These are phyloP conservation scores for Nigrospora osmanthi DNA, from an alignment of 2,329 filamentous ascomycete species.

Conservation along the genomic window DNA sequence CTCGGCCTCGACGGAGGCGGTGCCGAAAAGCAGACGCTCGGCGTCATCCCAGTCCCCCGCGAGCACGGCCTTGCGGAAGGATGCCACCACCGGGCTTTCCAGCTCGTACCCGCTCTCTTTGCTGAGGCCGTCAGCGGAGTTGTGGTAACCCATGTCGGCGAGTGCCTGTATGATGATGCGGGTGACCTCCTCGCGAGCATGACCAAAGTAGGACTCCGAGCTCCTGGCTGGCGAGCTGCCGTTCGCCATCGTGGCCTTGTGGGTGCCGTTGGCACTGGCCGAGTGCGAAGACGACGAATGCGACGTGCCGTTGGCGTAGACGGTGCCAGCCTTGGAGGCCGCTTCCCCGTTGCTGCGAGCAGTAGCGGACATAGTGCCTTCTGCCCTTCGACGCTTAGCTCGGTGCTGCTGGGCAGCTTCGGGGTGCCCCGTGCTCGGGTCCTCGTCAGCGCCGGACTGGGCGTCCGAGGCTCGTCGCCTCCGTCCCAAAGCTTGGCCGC, in stretches of 20 bases:
- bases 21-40: slow-evolving; percentile 67
- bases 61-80: slow-evolving; percentile 74
- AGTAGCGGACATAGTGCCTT: slow-evolving; percentile 56
- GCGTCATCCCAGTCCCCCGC: slow-evolving; percentile 76
- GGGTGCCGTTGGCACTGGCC: slow-evolving; percentile 36
- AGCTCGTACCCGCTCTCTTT: slow-evolving; percentile 81
- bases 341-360: slow-evolving; percentile 30
- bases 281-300: slow-evolving; percentile 32
- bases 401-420: slow-evolving; percentile 23
- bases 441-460: slow-evolving; percentile 18
- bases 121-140: slow-evolving; percentile 66
- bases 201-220: slow-evolving; percentile 59
- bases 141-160: slow-evolving; percentile 77
- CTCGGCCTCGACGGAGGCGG: slow-evolving; percentile 26
- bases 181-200: slow-evolving; percentile 88
- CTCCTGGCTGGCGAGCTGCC: slow-evolving; percentile 36
- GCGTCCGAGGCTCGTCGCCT: slow-evolving; percentile 40
- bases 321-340: slow-evolving; percentile 46
- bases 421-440: slow-evolving; percentile 10
- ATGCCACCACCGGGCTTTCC: slow-evolving; percentile 78
- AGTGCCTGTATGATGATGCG: slow-evolving; percentile 87
- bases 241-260: slow-evolving; percentile 41
- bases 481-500: slow-evolving; percentile 42
- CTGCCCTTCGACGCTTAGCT: slow-evolving; percentile 51
- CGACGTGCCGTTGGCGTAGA: slow-evolving; percentile 49